Evolutionary conservation across 2,329 filamentous ascomycete species (phyloP).

Genomic region (Claviceps purpurea): DNA sequence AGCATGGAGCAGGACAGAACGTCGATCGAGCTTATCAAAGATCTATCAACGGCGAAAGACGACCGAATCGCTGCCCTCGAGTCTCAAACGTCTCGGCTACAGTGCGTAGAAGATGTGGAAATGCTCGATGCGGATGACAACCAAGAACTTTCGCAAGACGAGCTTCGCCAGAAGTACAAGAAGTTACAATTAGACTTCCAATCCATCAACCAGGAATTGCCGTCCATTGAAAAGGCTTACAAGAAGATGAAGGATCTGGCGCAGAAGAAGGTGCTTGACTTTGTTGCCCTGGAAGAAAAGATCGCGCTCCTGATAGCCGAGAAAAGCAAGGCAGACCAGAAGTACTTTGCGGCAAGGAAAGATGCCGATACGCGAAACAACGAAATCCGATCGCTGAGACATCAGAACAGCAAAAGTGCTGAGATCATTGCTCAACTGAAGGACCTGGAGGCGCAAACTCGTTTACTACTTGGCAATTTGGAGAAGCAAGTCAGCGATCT

Average conservation of each 20-base stretch:
- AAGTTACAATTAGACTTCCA: constrained; percentile 69
- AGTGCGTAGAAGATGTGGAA: constrained; percentile 31
- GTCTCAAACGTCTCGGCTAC: constrained; percentile 63
- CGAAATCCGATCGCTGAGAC: constrained; percentile 65
- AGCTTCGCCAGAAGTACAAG: constrained; percentile 59
- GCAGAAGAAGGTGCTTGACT: constrained; percentile 74
- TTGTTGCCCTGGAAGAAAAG: constrained; percentile 63
- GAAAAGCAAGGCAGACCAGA: constrained; percentile 94
- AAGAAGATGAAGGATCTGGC: constrained; percentile 78
- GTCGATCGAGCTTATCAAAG: constrained; percentile 61
- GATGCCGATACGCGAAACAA: constrained; percentile 74
- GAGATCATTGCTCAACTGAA: constrained; percentile 92
- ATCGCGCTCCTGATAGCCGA: constrained; percentile 63
- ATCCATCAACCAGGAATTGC: constrained; percentile 75
- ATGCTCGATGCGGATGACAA: constrained; percentile 33
- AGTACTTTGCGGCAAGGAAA: constrained; percentile 93
- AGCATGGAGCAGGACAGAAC: constrained; percentile 63
- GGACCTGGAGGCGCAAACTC: constrained; percentile 68
- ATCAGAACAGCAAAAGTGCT: constrained; percentile 78
- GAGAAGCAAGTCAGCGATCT: constrained; percentile 84
- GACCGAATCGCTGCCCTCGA: constrained; percentile 72
- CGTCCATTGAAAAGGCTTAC: constrained; percentile 81
- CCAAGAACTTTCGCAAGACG: constrained; percentile 51
- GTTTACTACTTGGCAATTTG: constrained; percentile 64
- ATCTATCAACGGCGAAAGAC: constrained; percentile 66